Evolutionary conservation across 2,329 filamentous ascomycete genomes (phyloP), one percentile per base, ranked within the genome.

Genomic region (Apiospora phragmitis): DNA sequence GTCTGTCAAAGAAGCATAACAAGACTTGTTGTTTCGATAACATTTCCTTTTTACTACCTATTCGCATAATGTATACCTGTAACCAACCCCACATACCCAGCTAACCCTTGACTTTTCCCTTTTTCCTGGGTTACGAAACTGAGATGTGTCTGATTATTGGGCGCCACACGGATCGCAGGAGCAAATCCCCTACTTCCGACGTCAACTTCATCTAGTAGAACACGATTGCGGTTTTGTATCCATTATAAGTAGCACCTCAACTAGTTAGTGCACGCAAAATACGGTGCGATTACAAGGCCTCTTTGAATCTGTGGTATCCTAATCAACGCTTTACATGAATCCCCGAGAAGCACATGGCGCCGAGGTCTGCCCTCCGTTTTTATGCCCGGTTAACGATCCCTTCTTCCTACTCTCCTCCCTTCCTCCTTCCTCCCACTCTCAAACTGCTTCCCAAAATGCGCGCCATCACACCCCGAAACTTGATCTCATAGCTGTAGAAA

Each of bases 231-330:
- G 32, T n/a, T 62, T 21, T n/a, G 21, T 38, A n/a, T 62, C 55
- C 51, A 59, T 59, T 59, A 35, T 59, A 32, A 55, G 26, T 59
- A 62, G 55, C 32, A 38, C 18, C 32, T 62, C 32, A 62, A 62
- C 43, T 47, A 59, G 32, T 24, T 62, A 38, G 32, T 62, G 32
- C 55, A 62, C 55, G 32, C 32, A 38, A 32, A 29, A 47, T 47
- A 62, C 55, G 38, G 24, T 45, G 38, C 26, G 65, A 67, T 67
- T 67, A 45, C 38, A 67, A 67, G 47, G 67, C 43, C 43, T 67
- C 43, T 69, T 62, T 65, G 68, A 69, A 69, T 62, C 45, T 69
- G 51, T 65, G 68, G 68, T 69, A 69, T 69, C 68, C 68, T 69
- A 62, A 69, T 68, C 47, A 69, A 69, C 68, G 68, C 68, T 69